Base-by-base conservation (phyloP, 2,329 filamentous ascomycete genomes). In the Fusarium pseudonygamai region DNA sequence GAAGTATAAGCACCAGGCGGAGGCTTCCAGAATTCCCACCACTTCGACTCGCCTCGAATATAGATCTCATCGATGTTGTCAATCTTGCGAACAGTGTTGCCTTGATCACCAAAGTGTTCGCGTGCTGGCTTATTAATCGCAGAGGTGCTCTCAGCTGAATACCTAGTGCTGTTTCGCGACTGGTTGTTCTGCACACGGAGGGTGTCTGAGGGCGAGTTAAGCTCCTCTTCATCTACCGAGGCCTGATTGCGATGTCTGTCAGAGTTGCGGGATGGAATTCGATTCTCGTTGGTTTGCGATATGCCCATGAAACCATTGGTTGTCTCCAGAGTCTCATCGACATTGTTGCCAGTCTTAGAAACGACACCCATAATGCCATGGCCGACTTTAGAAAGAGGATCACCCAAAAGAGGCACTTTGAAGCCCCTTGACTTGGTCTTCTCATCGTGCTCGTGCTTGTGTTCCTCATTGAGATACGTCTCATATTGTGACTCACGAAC, bases 21-120 rank as follows among this genome's bases (percentile, higher is more conserved):
- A 0, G 88, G 87, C 74, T 90, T 89, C 90, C 90, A 92, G 67
- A 92, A 92, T 68, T 92, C 82, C 83, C 88, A 92, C 84, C 89
- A 92, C 45, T 81, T 83, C 1, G 83, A 80, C 32, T 84, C 81
- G 15, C 86, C 84, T 10, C 82, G 82, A 58, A 0, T 4, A 0
- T 49, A 49, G 0, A 49, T 49, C 0, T 49, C 46, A 2, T 49
- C 46, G 0, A 3, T 2, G 28, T 49, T 49, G 0, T 0, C 46
- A 0, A 49, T 0, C 1, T 49, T 49, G 0, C 46, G 46, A 0
- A 49, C 46, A 0, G 46, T 49, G 16, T 49, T 49, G 3, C 46
- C 45, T 4, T 0, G 7, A 24, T 46, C 0, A 5, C 26, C 45
- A 22, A 15, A 20, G 3, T 22, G 24, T 46, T 46, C 32, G 13